Base-by-base conservation (phyloP, 805 yeast genomes). In the Priceomyces melissophilus region DNA sequence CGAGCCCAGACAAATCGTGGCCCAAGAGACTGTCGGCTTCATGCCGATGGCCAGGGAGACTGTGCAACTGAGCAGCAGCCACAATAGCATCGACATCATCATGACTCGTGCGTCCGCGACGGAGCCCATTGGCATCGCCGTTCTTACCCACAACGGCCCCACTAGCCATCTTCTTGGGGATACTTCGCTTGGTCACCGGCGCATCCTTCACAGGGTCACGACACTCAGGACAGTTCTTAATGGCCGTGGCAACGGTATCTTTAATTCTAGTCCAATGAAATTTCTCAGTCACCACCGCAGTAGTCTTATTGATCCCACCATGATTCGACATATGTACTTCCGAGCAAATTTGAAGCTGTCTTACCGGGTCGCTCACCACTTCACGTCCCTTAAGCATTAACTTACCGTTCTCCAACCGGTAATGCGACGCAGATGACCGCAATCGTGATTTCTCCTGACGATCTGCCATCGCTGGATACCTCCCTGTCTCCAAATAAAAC, bases 211-310 rank as follows among this genome's bases (percentile, higher is more conserved):
- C 33, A 20, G 63, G 71, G 45, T 79, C 82, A 30, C 83, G 69
- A 60, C 98, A 91, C 38, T 79, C 83, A 2, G 73, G 69, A 59
- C 98, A 93, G 44, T 80, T 77, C 40, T 82, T 72, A 39, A 90
- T 81, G 1, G 87, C 91, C 25, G 80, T 78, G 1, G 85, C 81
- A 1, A 87, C 96, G 0, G 96, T 87, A 42, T 80, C 88, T 61
- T 93, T 90, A 47, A 91, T 85, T 38, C 95, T 77, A 1, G 88
- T 78, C 97, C 98, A 91, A 60, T 88, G 95, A 52, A 85, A 91
- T 50, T 78, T 76, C 46, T 85, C 93, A 1, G 90, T 78, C 12
- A 93, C 78, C 12, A 76, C 65, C 0, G 91, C 67, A 0, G 96
- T 89, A 2, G 95, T 82, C 54, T 83, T 87, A 64, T 91, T 91